Conservation (phyloP, 148 eudicot genomes). For the Rhododendron henanense region DNA sequence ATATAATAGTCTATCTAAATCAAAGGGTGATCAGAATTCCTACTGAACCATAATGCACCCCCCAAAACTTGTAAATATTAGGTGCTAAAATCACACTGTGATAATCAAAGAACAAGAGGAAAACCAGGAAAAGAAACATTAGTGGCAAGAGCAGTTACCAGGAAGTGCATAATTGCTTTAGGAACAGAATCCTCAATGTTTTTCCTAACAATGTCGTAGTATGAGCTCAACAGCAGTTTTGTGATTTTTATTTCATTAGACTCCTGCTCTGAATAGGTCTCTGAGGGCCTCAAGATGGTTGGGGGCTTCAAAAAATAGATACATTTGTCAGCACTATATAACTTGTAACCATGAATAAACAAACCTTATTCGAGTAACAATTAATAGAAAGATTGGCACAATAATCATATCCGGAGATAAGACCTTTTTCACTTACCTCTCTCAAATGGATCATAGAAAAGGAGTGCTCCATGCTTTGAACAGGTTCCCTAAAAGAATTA, state of each 20-base stretch:
- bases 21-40: neutral
- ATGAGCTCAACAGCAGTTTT: constrained; percentile 80
- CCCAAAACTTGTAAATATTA: neutral
- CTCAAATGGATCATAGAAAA: constrained; percentile 77
- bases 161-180: constrained; percentile 98
- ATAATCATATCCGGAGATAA: neutral
- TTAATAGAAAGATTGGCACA: neutral
- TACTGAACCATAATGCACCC: neutral
- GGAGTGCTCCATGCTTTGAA: constrained; percentile 54
- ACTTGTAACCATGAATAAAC: neutral
- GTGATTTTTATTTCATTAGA: constrained; percentile 80
- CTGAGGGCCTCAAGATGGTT: constrained; percentile 80
- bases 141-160: constrained; percentile 44
- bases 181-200: constrained; percentile 91
- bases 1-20: neutral
- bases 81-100: neutral
- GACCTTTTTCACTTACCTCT: constrained; percentile 48
- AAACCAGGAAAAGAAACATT: neutral
- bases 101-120: neutral
- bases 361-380: neutral
- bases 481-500: constrained; percentile 55
- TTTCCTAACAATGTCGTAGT: constrained; percentile 92
- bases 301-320: constrained; percentile 62
- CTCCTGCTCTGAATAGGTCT: constrained; percentile 71
- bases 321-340: neutral